Evolutionary conservation across 1,284 basidiomycete species (phyloP).

Genomic region (Pseudozyma sp.): DNA sequence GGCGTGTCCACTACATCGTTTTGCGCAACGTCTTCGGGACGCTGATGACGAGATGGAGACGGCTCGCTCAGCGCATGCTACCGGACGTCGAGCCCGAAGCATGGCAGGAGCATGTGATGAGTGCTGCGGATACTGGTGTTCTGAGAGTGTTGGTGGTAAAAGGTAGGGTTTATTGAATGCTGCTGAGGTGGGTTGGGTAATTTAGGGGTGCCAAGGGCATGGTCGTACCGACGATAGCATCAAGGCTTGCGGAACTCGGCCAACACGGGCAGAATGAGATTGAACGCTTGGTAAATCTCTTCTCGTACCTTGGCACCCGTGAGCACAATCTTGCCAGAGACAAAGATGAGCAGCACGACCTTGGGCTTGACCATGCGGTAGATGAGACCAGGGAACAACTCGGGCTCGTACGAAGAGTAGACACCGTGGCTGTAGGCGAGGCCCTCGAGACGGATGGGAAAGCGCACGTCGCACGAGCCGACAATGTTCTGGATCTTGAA

Average conservation of each 20-base stretch:
- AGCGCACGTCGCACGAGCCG: slow-evolving; percentile 95
- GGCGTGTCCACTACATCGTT: background rate
- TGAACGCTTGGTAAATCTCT: slow-evolving; percentile 99
- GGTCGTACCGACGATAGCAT: slow-evolving; percentile 6
- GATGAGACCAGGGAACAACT: slow-evolving; percentile 98
- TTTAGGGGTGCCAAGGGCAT: slow-evolving; percentile 16
- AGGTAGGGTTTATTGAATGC: slow-evolving; percentile 20
- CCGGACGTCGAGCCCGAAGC: slow-evolving; percentile 24
- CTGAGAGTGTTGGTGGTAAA: slow-evolving; percentile 8
- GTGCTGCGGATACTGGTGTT: slow-evolving; percentile 51
- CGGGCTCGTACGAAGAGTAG: slow-evolving; percentile 97
- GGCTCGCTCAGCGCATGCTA: slow-evolving; percentile 3
- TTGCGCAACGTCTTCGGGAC: background rate
- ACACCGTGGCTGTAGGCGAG: slow-evolving; percentile 97
- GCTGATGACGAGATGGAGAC: background rate
- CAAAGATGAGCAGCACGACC: slow-evolving; percentile 97
- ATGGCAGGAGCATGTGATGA: background rate
- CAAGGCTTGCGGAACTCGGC: slow-evolving; percentile 69
- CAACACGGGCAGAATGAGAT: slow-evolving; percentile 85
- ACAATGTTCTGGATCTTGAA: slow-evolving; percentile 99
- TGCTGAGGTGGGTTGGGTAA: slow-evolving; percentile 33
- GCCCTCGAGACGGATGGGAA: slow-evolving; percentile 97
- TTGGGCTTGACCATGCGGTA: slow-evolving; percentile 99
- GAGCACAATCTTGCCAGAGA: slow-evolving; percentile 98
- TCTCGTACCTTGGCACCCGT: slow-evolving; percentile 99